Evolutionary conservation across 495 filamentous ascomycete genomes (phyloP).

Genomic region (Podospora tetraspora): DNA sequence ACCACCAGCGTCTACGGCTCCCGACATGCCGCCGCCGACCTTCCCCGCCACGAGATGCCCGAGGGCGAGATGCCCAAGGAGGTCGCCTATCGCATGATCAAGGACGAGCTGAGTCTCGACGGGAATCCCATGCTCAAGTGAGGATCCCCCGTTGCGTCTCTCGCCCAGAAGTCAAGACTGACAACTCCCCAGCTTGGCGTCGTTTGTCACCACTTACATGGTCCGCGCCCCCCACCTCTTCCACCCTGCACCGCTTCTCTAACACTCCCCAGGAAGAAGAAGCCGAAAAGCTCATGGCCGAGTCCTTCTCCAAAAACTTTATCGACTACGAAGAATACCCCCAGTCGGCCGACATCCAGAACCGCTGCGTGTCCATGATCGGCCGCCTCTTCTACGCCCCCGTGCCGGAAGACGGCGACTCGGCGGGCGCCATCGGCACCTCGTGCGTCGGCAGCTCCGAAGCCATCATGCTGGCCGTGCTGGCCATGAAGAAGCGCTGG

Average conservation of each 20-base stretch:
- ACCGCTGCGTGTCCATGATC: conserved; percentile 90
- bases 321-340: conserved; percentile 92
- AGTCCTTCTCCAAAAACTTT: conserved; percentile 87
- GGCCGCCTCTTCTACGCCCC: conserved; percentile 80
- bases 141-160: conserved; percentile 21
- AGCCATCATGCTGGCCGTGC: conserved; percentile 82
- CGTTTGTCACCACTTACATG: conserved; percentile 86
- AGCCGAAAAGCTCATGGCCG: conserved; percentile 84
- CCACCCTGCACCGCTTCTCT: neutral
- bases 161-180: conserved; percentile 1
- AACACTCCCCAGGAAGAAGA: conserved; percentile 63
- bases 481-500: conserved; percentile 96
- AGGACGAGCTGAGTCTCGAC: conserved; percentile 84
- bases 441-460: conserved; percentile 82
- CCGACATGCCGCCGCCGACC: conserved; percentile 67
- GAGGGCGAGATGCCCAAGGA: conserved; percentile 82
- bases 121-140: conserved; percentile 86
- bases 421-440: conserved; percentile 67
- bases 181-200: conserved; percentile 52
- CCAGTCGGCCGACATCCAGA: conserved; percentile 83
- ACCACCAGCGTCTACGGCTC: conserved; percentile 80
- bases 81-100: conserved; percentile 91
- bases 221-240: conserved; percentile 33
- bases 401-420: conserved; percentile 29
- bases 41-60: conserved; percentile 83